Evolutionary conservation across 2,329 filamentous ascomycete genomes (phyloP).

Genomic region (Ilyonectria robusta): DNA sequence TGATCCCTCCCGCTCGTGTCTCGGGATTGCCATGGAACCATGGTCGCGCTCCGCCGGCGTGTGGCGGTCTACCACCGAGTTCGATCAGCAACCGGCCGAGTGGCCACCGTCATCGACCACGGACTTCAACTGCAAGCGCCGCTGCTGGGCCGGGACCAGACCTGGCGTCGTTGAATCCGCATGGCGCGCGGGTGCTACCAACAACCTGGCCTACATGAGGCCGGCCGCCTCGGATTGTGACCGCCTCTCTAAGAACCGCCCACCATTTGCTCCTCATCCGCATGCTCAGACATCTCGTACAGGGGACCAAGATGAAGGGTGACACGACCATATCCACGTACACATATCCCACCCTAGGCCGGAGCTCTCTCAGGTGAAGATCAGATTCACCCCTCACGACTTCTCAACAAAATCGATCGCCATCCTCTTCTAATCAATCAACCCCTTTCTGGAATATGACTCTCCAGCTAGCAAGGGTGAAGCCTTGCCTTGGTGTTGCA

Average conservation of each 20-base stretch:
- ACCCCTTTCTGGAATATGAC: conserved; percentile 22
- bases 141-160: neutral
- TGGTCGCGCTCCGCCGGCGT: conserved; percentile 1
- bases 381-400: conserved; percentile 24
- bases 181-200: neutral
- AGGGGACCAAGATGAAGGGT: conserved; percentile 34
- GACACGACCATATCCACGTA: conserved; percentile 35
- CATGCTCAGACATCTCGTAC: conserved; percentile 25
- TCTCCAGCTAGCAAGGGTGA: neutral
- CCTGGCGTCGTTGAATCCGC: conserved; percentile 6
- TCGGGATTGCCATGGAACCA: conserved; percentile 27
- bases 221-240: conserved; percentile 7
- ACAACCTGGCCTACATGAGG: conserved; percentile 4
- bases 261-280: conserved; percentile 20
- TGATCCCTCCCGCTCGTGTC: conserved; percentile 19
- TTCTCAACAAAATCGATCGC: conserved; percentile 21
- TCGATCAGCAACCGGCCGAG: conserved; percentile 31
- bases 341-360: conserved; percentile 30
- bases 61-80: neutral
- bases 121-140: conserved; percentile 3
- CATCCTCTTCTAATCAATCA: conserved; percentile 15
- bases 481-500: conserved; percentile 3
- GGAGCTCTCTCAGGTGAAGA: conserved; percentile 36
- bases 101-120: conserved; percentile 22
- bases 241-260: neutral